A percentile compares a stretch with the other conserved stretches of the same genome.
Evolutionary conservation across 352 stramenopile genomes (phyloP).

Genomic region (Elongisporangium senticosum): DNA sequence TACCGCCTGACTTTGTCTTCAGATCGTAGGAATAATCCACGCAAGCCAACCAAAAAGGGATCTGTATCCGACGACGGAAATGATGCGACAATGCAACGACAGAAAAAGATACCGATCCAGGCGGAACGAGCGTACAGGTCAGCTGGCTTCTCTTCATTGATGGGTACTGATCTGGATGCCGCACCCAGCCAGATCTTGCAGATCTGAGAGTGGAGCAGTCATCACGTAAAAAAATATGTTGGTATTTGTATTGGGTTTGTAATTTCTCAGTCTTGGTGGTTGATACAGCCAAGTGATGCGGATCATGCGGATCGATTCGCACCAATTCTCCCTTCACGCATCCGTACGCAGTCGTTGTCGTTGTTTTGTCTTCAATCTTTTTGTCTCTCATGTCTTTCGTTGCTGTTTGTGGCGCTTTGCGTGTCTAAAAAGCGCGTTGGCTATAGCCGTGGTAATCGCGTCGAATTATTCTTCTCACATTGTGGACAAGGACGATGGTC

Average conservation of each 20-base stretch:
- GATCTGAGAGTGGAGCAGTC: neutral
- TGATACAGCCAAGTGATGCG: neutral
- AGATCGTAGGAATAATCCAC: neutral
- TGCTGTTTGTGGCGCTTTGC: neutral
- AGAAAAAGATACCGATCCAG: neutral
- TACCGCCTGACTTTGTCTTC: neutral
- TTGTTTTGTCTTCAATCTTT: slow-evolving; percentile 2
- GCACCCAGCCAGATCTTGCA: neutral
- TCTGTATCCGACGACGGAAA: neutral
- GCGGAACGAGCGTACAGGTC: neutral
- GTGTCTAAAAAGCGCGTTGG: neutral
- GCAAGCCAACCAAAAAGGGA: neutral
- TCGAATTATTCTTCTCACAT: slow-evolving; percentile 25
- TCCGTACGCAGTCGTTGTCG: slow-evolving; percentile 1
- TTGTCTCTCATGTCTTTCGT: neutral
- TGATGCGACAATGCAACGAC: slow-evolving; percentile 1
- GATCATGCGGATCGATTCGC: neutral
- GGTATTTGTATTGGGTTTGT: neutral
- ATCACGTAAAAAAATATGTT: neutral
- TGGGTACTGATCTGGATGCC: neutral
- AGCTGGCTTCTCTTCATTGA: neutral
- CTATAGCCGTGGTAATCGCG: slow-evolving; percentile 1
- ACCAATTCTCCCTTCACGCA: slow-evolving; percentile 3
- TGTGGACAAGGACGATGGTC: slow-evolving; percentile 67
- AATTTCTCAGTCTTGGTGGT: neutral